A percentile compares a stretch with the other conserved stretches of the same genome.
Evolutionary conservation across 1,284 basidiomycete genomes (phyloP).

Genomic region (Pholiota adiposa): DNA sequence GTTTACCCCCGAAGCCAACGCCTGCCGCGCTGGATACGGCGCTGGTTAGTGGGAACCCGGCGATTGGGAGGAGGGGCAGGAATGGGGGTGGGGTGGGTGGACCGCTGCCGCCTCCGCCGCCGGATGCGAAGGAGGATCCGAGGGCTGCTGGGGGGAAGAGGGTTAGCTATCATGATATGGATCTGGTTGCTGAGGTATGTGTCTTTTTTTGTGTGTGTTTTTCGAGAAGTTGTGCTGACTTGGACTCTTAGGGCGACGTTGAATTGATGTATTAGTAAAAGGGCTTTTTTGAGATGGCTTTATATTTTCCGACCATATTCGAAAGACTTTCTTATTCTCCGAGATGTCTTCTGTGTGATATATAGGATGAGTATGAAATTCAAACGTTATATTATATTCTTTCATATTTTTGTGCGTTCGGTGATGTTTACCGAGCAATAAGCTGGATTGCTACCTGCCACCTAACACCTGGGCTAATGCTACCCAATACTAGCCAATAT

Average conservation of each 20-base stretch:
- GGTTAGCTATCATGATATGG: slow-evolving; percentile 88
- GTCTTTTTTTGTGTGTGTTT: slow-evolving; percentile 9
- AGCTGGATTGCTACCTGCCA: too few relatives aligned
- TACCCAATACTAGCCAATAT: too few relatives aligned
- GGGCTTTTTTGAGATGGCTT: not conserved
- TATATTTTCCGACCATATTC: not conserved
- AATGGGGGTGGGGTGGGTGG: slow-evolving; percentile 41
- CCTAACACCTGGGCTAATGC: too few relatives aligned
- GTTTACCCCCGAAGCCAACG: slow-evolving; percentile 76
- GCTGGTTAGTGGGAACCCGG: slow-evolving; percentile 48
- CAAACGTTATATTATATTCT: not conserved
- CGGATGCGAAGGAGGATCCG: slow-evolving; percentile 87
- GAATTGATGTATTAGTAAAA: slow-evolving; percentile 70
- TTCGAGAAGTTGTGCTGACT: slow-evolving; percentile 8
- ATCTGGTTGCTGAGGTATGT: slow-evolving; percentile 76
- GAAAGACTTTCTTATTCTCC: slow-evolving; percentile 4
- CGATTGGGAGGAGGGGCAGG: slow-evolving; percentile 41
- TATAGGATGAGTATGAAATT: slow-evolving; percentile 9
- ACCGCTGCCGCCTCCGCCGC: slow-evolving; percentile 74
- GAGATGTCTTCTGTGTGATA: slow-evolving; percentile 6
- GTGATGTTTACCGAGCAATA: too few relatives aligned
- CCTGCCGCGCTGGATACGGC: slow-evolving; percentile 62
- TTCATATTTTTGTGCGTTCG: not conserved
- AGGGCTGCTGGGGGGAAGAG: slow-evolving; percentile 80
- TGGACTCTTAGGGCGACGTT: slow-evolving; percentile 62